A percentile compares a stretch with the other conserved stretches of the same genome.
phyloP scores from a whole-genome alignment of 2,329 filamentous ascomycete genomes.

The Aspergillus ruber region DNA sequence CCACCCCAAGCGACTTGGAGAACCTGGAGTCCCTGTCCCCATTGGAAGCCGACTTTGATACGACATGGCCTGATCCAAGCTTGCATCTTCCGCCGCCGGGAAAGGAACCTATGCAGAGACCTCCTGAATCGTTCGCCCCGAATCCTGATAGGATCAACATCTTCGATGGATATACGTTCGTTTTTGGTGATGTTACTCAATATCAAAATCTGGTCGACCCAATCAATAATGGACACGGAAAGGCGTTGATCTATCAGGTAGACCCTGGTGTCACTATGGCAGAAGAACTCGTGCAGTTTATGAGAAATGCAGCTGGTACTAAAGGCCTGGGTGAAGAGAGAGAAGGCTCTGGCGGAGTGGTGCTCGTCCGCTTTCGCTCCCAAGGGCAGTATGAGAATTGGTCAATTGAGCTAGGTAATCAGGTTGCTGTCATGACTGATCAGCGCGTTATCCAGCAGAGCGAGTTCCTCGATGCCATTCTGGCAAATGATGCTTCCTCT shows the following conservation, averaged over 20 bases:
- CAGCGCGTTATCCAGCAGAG: conserved; percentile 82
- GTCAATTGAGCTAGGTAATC: conserved; percentile 62
- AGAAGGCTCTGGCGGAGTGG: conserved; percentile 60
- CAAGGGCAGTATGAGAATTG: conserved; percentile 56
- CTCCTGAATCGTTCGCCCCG: conserved; percentile 65
- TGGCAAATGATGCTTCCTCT: conserved; percentile 68
- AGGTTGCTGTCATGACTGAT: conserved; percentile 65
- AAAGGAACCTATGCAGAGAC: conserved; percentile 65
- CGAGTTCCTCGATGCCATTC: conserved; percentile 84
- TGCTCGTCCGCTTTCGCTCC: conserved; percentile 67
- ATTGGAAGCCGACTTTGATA: conserved; percentile 74
- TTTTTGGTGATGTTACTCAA: conserved; percentile 74
- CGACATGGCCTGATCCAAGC: conserved; percentile 68
- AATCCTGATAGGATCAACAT: conserved; percentile 60
- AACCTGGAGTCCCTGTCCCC: conserved; percentile 47
- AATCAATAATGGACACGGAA: conserved; percentile 74
- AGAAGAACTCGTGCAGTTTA: conserved; percentile 70
- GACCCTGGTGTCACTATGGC: conserved; percentile 58
- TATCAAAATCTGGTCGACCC: conserved; percentile 67
- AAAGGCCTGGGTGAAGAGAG: conserved; percentile 62
- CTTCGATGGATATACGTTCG: conserved; percentile 81
- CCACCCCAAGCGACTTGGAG: conserved; percentile 47
- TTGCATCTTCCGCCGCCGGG: conserved; percentile 67
- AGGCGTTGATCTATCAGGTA: conserved; percentile 64
- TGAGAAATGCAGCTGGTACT: conserved; percentile 67